Conservation (phyloP, 2,329 filamentous ascomycete species). For the Microsporum canis region DNA sequence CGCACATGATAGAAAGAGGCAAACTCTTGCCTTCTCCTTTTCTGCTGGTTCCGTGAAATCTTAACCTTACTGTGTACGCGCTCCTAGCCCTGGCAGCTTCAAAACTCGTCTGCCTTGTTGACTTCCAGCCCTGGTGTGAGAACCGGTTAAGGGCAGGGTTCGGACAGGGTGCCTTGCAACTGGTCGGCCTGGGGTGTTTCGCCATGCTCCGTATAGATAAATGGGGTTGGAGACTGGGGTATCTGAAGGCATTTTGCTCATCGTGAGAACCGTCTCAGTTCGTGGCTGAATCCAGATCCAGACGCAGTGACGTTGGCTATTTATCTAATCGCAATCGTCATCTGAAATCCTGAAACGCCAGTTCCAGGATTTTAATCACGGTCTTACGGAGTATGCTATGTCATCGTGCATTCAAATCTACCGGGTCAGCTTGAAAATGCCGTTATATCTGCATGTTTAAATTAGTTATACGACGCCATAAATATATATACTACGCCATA, state of each 20-base stretch:
- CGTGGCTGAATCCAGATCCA: no score
- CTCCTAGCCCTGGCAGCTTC: background rate
- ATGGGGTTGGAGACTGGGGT: background rate
- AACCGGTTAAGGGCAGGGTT: background rate
- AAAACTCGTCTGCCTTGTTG: background rate
- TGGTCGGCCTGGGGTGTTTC: background rate
- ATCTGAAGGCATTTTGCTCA: background rate
- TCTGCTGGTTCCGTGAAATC: background rate
- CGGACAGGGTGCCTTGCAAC: background rate
- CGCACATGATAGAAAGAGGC: background rate
- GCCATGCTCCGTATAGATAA: background rate
- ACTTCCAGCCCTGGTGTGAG: background rate
- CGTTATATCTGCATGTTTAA: no score
- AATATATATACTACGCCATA: no score
- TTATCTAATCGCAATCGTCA: no score
- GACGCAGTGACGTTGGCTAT: no score
- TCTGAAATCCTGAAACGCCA: no score
- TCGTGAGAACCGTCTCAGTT: no score
- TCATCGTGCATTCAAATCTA: no score
- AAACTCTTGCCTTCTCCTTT: background rate
- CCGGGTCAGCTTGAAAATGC: no score
- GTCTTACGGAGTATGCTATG: no score
- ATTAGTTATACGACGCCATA: no score
- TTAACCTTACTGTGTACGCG: conserved; percentile 1
- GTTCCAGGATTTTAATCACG: no score